Evolutionary conservation across 306 rosid species (phyloP).

Genomic region (Malus orientalis): DNA sequence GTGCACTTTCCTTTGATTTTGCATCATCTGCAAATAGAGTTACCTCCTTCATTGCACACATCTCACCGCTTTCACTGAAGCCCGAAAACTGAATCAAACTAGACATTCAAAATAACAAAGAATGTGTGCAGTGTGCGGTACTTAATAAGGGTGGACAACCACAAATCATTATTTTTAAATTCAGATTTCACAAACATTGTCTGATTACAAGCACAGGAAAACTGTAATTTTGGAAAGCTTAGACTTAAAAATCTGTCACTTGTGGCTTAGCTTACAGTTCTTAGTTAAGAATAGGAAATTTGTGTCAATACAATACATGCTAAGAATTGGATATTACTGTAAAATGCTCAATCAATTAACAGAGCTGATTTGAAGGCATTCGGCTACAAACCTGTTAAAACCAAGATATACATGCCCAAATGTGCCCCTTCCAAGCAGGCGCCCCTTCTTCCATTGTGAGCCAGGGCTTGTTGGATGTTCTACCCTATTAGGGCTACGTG

Average conservation of each 20-base stretch:
- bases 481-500: constrained; percentile 92
- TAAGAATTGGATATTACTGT: not conserved
- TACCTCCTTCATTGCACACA: constrained; percentile 99
- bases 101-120: constrained; percentile 13
- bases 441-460: constrained; percentile 91
- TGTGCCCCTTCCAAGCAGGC: constrained; percentile 84
- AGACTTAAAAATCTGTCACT: not conserved
- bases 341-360: not conserved
- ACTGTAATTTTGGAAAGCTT: not conserved
- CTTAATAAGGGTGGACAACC: not conserved
- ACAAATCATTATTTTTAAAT: not conserved
- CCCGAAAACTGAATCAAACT: constrained; percentile 23
- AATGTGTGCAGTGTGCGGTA: not conserved
- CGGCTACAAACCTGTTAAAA: constrained; percentile 59
- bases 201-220: not conserved
- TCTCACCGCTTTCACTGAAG: constrained; percentile 82
- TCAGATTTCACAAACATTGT: not conserved
- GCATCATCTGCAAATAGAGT: constrained; percentile 91
- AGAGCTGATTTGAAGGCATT: not conserved
- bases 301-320: not conserved
- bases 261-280: not conserved
- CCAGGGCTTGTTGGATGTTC: constrained; percentile 74
- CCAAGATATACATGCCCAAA: constrained; percentile 95
- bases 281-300: not conserved
- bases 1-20: constrained; percentile 80